phyloP scores from a whole-genome alignment of 331 rosid species.

The Spiraea crenata region DNA sequence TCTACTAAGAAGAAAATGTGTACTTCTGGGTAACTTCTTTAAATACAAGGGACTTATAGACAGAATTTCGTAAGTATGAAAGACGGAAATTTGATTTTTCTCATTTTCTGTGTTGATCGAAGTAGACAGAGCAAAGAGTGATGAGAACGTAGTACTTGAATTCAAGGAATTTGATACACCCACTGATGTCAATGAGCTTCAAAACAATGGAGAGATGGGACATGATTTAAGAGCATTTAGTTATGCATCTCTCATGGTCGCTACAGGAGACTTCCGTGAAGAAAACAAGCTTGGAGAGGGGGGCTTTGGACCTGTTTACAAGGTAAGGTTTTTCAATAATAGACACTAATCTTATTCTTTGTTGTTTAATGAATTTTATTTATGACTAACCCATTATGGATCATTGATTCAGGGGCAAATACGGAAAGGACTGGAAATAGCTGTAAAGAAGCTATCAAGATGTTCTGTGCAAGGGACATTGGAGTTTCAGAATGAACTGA shows the following conservation, averaged over 20 bases:
- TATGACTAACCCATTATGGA: too few species aligned
- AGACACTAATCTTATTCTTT: too few species aligned
- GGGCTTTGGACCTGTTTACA: background rate
- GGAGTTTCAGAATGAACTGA: conserved; percentile 12
- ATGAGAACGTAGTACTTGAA: background rate
- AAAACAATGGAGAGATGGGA: background rate
- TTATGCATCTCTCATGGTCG: background rate
- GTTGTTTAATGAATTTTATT: too few species aligned
- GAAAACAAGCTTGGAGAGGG: background rate
- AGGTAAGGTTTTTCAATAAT: background rate
- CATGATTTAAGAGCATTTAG: background rate
- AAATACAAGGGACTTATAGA: background rate
- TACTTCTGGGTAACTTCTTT: background rate
- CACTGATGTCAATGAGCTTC: background rate
- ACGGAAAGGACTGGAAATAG: background rate
- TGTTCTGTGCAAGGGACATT: conserved; percentile 10
- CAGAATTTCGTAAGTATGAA: background rate
- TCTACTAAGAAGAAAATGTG: background rate
- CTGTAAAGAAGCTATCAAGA: conserved; percentile 13
- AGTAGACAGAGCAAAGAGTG: background rate
- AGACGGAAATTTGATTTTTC: background rate
- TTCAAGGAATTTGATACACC: background rate
- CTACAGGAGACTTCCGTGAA: background rate
- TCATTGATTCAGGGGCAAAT: conserved; percentile 13
- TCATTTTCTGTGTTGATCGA: background rate